These are phyloP conservation scores for Leccinum fibrillosum DNA, from an alignment of 768 basidiomycete species.

Conservation along the genomic window DNA sequence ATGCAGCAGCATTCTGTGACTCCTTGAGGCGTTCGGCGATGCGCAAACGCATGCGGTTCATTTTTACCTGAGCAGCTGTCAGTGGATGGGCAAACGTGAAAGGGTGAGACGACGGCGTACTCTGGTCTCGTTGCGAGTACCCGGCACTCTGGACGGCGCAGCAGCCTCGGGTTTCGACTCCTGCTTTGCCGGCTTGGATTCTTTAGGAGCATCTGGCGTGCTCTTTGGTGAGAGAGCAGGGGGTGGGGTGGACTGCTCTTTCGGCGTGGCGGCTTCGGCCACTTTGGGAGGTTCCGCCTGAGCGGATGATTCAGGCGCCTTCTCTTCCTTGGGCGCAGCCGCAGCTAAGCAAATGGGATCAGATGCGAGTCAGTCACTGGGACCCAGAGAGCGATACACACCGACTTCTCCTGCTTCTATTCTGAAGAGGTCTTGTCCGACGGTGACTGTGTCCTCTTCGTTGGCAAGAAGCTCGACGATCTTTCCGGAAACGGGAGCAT, in stretches of 20 bases:
- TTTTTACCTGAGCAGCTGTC: slow-evolving; percentile 68
- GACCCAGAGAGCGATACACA: slow-evolving; percentile 23
- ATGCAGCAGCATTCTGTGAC: slow-evolving; percentile 95
- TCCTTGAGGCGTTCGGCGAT: slow-evolving; percentile 98
- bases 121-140: slow-evolving; percentile 81
- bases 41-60: slow-evolving; percentile 97
- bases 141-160: slow-evolving; percentile 35
- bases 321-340: slow-evolving; percentile 28
- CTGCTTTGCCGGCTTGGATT: slow-evolving; percentile 37
- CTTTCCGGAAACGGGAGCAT: slow-evolving; percentile 83
- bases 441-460: slow-evolving; percentile 92
- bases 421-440: slow-evolving; percentile 92
- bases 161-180: slow-evolving; percentile 28
- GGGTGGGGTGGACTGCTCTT: slow-evolving; percentile 45
- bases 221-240: slow-evolving; percentile 38
- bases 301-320: slow-evolving; percentile 22
- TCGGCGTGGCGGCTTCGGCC: slow-evolving; percentile 43
- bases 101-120: slow-evolving; percentile 38
- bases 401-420: slow-evolving; percentile 79
- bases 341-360: slow-evolving; percentile 18
- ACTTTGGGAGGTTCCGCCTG: slow-evolving; percentile 29
- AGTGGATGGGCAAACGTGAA: neutral
- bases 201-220: slow-evolving; percentile 29
- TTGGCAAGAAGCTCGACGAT: slow-evolving; percentile 83
- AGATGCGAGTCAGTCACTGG: neutral